A percentile compares a stretch with the other conserved stretches of the same genome.
Evolutionary conservation across 768 basidiomycete genomes (phyloP).

Genomic region (Porphyrellus cyaneotinctus): DNA sequence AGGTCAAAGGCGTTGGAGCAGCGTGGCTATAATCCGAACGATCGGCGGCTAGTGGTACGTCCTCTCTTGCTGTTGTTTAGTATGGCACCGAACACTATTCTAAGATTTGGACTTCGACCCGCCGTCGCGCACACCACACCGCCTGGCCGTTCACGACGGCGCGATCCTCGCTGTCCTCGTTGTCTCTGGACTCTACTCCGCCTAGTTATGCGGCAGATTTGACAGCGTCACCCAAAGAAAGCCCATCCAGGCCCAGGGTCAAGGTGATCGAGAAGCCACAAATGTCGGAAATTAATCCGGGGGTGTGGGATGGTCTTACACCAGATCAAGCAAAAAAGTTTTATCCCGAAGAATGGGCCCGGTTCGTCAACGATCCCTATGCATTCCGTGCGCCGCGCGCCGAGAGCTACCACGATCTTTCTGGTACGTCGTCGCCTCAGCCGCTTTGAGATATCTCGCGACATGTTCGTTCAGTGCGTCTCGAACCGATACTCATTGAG

Average conservation of each 20-base stretch:
- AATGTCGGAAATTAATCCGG: slow-evolving; percentile 98
- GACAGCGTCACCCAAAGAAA: slow-evolving; percentile 1
- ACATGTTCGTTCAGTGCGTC: slow-evolving; percentile 56
- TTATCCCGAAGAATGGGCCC: slow-evolving; percentile 92
- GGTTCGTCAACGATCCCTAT: slow-evolving; percentile 91
- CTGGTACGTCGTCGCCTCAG: slow-evolving; percentile 44
- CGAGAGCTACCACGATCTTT: slow-evolving; percentile 96
- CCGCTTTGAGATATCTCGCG: not conserved
- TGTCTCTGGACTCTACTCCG: slow-evolving; percentile 4
- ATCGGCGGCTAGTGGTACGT: slow-evolving; percentile 65
- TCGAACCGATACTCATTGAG: slow-evolving; percentile 92
- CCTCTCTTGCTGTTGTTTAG: not conserved
- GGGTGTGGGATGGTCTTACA: slow-evolving; percentile 93
- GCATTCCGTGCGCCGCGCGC: slow-evolving; percentile 87
- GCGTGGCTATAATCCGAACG: slow-evolving; percentile 57
- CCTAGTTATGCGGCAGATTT: not conserved
- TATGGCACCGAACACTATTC: not conserved
- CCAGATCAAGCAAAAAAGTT: slow-evolving; percentile 84
- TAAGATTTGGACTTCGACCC: slow-evolving; percentile 96
- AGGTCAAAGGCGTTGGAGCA: slow-evolving; percentile 73
- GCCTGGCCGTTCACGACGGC: slow-evolving; percentile 86
- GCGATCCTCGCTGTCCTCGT: slow-evolving; percentile 10
- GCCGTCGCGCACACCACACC: slow-evolving; percentile 89
- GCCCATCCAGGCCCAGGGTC: slow-evolving; percentile 41
- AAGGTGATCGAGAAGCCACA: slow-evolving; percentile 93